A percentile compares a stretch with the other conserved stretches of the same genome.
Conservation (phyloP, 2,329 filamentous ascomycete species). For the Stagonosporopsis chrysanthemi region DNA sequence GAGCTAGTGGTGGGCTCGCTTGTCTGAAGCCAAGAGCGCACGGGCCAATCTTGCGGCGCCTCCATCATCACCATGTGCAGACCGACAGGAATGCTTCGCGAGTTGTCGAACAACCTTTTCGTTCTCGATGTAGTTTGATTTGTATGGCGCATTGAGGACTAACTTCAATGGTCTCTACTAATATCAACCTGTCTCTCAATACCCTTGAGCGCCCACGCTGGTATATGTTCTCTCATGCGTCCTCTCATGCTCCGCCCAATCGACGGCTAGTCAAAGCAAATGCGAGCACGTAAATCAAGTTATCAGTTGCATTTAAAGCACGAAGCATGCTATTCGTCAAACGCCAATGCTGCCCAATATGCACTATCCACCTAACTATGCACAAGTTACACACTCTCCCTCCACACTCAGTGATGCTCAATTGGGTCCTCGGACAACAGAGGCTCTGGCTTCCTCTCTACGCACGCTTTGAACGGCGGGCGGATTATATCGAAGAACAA, state of each 20-base stretch:
- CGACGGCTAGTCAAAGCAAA: background rate
- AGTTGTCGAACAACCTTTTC: background rate
- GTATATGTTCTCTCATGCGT: no score
- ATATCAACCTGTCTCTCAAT: background rate
- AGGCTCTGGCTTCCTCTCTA: slow-evolving; percentile 65
- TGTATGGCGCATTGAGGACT: background rate
- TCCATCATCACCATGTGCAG: no score
- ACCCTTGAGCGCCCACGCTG: background rate
- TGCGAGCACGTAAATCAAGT: background rate
- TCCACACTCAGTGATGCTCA: slow-evolving; percentile 64
- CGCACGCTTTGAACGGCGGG: slow-evolving; percentile 75
- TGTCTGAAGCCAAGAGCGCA: slow-evolving; percentile 1
- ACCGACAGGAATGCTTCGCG: background rate
- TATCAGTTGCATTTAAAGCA: background rate
- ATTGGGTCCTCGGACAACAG: slow-evolving; percentile 84
- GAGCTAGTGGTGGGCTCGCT: slow-evolving; percentile 11
- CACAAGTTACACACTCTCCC: background rate
- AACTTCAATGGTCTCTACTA: no score
- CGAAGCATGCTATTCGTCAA: slow-evolving; percentile 1
- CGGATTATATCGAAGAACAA: slow-evolving; percentile 93
- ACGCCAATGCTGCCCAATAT: slow-evolving; percentile 7
- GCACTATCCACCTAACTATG: background rate
- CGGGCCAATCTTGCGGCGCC: background rate
- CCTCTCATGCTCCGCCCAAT: no score
- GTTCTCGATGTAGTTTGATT: background rate